Percentiles rank a stretch among this genome's conserved stretches.
These are phyloP conservation scores for Metrosideros polymorpha DNA, from an alignment of 441 rosid species.

Conservation along the genomic window DNA sequence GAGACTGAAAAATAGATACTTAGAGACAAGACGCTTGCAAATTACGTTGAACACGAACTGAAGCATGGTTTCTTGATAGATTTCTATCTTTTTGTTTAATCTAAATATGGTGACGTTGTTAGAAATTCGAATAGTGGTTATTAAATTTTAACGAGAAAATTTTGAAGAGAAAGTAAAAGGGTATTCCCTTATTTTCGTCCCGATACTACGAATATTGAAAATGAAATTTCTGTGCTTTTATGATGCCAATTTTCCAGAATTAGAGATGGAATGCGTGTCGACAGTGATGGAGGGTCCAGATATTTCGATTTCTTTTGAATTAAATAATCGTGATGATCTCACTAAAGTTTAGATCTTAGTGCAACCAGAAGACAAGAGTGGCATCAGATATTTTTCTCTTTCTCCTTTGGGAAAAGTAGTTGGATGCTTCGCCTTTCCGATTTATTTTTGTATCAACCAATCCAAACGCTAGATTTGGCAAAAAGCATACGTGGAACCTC, in stretches of 20 bases:
- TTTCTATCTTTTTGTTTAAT: background rate
- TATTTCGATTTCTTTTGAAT: background rate
- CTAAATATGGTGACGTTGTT: accelerated
- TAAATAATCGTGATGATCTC: background rate
- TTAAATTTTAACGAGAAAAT: accelerated
- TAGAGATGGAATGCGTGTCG: background rate
- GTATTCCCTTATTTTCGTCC: background rate
- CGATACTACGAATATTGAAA: too few species aligned
- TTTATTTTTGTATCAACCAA: background rate
- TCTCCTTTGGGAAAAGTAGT: background rate
- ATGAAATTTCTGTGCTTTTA: background rate
- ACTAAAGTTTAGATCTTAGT: background rate
- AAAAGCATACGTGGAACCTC: background rate
- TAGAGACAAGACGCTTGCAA: accelerated
- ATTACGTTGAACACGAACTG: accelerated
- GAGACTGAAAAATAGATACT: background rate
- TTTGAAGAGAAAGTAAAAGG: background rate
- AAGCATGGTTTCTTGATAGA: background rate
- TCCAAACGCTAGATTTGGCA: background rate
- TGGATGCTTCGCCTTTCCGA: background rate
- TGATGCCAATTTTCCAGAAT: background rate
- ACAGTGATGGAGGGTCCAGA: background rate
- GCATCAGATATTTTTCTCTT: background rate
- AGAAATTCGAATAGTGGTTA: accelerated
- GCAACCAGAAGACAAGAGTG: background rate